These are phyloP conservation scores for Papiliotrema flavescens DNA, from an alignment of 1,284 basidiomycete species.

Conservation along the genomic window DNA sequence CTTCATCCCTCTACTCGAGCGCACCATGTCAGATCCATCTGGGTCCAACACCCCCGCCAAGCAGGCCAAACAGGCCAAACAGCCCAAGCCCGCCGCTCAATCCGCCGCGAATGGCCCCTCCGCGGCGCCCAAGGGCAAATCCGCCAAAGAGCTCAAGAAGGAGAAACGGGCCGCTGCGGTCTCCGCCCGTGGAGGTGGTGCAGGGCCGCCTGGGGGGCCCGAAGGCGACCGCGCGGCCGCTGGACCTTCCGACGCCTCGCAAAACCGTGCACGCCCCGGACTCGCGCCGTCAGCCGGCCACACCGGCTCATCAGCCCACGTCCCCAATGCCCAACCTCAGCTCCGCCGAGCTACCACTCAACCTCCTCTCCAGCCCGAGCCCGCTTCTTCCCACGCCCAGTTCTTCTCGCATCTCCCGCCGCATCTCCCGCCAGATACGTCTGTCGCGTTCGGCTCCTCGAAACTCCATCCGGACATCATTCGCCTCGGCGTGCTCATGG, in stretches of 20 bases:
- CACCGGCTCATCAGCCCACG: neutral
- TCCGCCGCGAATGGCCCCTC: neutral
- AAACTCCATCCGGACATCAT: constrained; percentile 47
- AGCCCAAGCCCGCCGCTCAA: neutral
- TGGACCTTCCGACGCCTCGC: neutral
- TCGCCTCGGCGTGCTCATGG: constrained; percentile 44
- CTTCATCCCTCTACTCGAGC: neutral
- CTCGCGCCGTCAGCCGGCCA: neutral
- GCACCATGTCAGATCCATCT: neutral
- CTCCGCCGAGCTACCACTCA: neutral
- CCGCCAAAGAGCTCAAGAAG: constrained; percentile 47
- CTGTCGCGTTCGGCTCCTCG: constrained; percentile 24
- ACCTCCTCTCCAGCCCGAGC: neutral
- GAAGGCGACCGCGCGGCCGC: neutral
- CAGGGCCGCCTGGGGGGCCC: neutral
- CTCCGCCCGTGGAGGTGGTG: constrained; percentile 28
- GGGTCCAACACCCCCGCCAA: neutral
- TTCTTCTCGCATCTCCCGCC: constrained; percentile 66
- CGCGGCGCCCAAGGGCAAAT: constrained; percentile 24
- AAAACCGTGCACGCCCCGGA: neutral
- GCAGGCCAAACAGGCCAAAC: neutral
- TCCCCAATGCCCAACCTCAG: neutral
- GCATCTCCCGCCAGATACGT: constrained; percentile 30
- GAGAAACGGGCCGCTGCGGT: constrained; percentile 46
- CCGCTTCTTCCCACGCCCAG: constrained; percentile 14